phyloP scores from a whole-genome alignment of 1,139 yeast species.

The Meyerozyma carpophila region DNA sequence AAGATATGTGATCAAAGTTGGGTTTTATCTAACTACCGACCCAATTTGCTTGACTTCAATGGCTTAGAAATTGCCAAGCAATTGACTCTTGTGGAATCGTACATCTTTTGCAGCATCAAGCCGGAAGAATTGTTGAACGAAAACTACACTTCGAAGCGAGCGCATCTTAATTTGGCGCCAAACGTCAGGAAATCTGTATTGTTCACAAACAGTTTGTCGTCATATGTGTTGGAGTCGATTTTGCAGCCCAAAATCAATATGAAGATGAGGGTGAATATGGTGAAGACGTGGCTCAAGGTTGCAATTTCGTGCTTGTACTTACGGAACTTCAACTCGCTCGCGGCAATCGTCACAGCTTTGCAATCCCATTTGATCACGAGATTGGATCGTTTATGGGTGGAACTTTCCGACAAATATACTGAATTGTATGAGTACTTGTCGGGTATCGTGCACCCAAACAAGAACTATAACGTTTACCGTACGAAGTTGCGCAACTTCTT shows the following conservation, averaged over 20 bases:
- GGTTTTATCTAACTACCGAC: slow-evolving; percentile 42
- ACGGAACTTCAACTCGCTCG: slow-evolving; percentile 79
- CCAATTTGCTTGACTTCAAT: slow-evolving; percentile 63
- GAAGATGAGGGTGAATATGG: slow-evolving; percentile 50
- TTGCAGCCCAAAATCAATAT: slow-evolving; percentile 47
- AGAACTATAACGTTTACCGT: slow-evolving; percentile 75
- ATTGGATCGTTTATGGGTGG: slow-evolving; percentile 59
- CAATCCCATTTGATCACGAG: slow-evolving; percentile 80
- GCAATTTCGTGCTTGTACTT: slow-evolving; percentile 78
- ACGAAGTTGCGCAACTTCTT: slow-evolving; percentile 57
- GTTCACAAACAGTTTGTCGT: slow-evolving; percentile 75
- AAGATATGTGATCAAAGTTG: slow-evolving; percentile 39
- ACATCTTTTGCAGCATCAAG: slow-evolving; percentile 59
- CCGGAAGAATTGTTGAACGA: slow-evolving; percentile 73
- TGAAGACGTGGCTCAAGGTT: slow-evolving; percentile 80
- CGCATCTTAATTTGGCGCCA: slow-evolving; percentile 62
- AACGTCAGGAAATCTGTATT: slow-evolving; percentile 63
- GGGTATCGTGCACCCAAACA: slow-evolving; percentile 74
- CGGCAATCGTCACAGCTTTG: slow-evolving; percentile 81
- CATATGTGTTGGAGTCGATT: slow-evolving; percentile 77
- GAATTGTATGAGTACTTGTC: slow-evolving; percentile 63
- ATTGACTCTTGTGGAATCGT: slow-evolving; percentile 73
- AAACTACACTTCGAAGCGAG: slow-evolving; percentile 62
- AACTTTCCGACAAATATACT: slow-evolving; percentile 58
- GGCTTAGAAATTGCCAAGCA: slow-evolving; percentile 83